These are phyloP conservation scores for Aegilops longissima DNA, from an alignment of 176 grass and related monocot genomes.

Conservation along the genomic window DNA sequence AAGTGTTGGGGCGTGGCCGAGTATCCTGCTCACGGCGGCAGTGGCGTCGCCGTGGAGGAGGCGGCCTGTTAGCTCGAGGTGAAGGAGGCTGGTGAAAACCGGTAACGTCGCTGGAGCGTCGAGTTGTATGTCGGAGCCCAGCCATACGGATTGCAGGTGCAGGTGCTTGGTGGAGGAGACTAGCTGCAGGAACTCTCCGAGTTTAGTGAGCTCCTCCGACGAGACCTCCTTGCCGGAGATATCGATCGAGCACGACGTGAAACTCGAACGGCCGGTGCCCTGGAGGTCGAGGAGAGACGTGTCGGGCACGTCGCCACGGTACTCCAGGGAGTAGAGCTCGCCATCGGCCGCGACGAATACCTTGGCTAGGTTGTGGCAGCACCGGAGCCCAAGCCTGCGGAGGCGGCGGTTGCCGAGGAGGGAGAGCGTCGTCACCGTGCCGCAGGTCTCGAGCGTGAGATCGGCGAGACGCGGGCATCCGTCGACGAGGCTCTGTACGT, in stretches of 20 bases:
- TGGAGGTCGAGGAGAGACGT: neutral
- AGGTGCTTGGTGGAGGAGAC: neutral
- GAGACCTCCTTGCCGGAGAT: slow-evolving; percentile 15
- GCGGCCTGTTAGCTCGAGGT: neutral
- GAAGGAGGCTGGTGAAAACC: neutral
- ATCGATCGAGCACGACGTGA: neutral
- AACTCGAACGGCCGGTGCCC: neutral
- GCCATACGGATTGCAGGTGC: neutral
- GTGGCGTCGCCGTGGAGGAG: neutral
- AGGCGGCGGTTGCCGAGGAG: neutral
- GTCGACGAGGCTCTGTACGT: slow-evolving; percentile 2
- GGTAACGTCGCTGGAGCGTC: neutral
- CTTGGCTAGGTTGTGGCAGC: slow-evolving; percentile 6
- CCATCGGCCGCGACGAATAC: neutral
- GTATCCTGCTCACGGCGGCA: neutral
- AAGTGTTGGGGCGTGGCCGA: neutral
- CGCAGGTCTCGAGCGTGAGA: slow-evolving; percentile 24
- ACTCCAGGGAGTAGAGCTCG: neutral
- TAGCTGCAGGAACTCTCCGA: neutral
- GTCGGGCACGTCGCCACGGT: neutral
- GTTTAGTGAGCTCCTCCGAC: neutral
- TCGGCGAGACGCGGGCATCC: slow-evolving; percentile 6
- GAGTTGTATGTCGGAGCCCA: neutral
- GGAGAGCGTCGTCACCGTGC: neutral
- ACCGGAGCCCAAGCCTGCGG: slow-evolving; percentile 2